Conservation (phyloP, 129 eudicot genomes). For the Flaveria sonorensis region DNA sequence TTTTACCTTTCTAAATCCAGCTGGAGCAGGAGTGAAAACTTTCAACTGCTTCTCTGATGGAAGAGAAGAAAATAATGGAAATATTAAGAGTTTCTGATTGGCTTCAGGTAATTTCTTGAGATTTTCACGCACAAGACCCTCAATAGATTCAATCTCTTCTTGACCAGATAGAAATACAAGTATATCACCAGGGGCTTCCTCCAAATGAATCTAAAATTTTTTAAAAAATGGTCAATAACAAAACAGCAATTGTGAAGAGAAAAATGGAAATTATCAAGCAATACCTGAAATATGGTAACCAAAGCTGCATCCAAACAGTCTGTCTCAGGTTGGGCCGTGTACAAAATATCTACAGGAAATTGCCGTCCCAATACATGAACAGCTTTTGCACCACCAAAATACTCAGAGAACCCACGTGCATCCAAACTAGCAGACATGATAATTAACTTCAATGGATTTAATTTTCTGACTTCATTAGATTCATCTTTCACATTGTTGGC, state of each 20-base stretch:
- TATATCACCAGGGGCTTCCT: slow-evolving; percentile 85
- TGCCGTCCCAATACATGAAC: slow-evolving; percentile 96
- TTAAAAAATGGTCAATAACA: slow-evolving; percentile 2
- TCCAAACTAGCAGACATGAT: slow-evolving; percentile 99
- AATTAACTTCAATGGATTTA: slow-evolving; percentile 70
- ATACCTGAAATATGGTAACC: slow-evolving; percentile 86
- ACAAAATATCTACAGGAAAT: slow-evolving; percentile 82
- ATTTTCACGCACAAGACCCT: slow-evolving; percentile 71
- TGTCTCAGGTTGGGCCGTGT: slow-evolving; percentile 76
- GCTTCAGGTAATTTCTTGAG: slow-evolving; percentile 67
- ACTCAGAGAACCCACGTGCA: slow-evolving; percentile 86
- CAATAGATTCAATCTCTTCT: slow-evolving; percentile 95
- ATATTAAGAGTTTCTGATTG: slow-evolving; percentile 55
- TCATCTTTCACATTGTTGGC: slow-evolving; percentile 42
- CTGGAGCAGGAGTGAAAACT: slow-evolving; percentile 70
- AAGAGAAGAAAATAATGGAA: slow-evolving; percentile 84
- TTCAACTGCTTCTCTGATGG: slow-evolving; percentile 95
- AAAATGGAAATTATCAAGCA: background rate
- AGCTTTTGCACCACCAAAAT: slow-evolving; percentile 91
- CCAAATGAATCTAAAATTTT: slow-evolving; percentile 84
- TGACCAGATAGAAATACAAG: slow-evolving; percentile 96
- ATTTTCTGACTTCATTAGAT: slow-evolving; percentile 41
- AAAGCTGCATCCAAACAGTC: slow-evolving; percentile 89
- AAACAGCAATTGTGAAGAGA: background rate
- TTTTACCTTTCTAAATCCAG: slow-evolving; percentile 81